Evolutionary conservation across 495 filamentous ascomycete genomes (phyloP), one percentile per base, ranked within the genome.

Genomic region (Daldinia bambusicola): DNA sequence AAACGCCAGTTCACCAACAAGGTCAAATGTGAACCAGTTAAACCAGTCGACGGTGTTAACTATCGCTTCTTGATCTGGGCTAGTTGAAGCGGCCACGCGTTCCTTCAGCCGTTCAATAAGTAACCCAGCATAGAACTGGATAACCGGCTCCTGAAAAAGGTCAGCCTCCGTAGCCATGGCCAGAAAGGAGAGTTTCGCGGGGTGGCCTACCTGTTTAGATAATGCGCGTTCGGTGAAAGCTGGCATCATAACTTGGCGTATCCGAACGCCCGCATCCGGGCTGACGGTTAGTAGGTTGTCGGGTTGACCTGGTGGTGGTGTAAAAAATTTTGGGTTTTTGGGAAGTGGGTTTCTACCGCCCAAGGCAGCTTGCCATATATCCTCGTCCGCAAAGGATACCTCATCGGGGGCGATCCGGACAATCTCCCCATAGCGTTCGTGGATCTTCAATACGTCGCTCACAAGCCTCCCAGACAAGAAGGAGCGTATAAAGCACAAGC

Each of bases 381-480:
- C 69, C 10, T 69, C 65, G 13, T 73, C 74, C 2, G 65, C 61
- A 55, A 76, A 74, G 0, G 85, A 84, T 56, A 89, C 76, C 70
- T 89, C 87, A 30, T 85, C 82, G 0, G 87, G 88, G 0, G 81
- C 84, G 5, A 88, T 79, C 63, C 88, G 80, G 14, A 90, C 80
- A 32, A 89, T 78, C 18, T 84, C 82, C 6, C 88, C 87, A 38
- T 85, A 80, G 55, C 76, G 80, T 40, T 79, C 76, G 75, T 90
- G 88, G n/a, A 81, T 63, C 9, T 70, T 70, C 52, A 77, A 66
- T 51, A 36, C 34, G 34, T 77, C 70, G 51, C 73, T 66, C 32
- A 75, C 61, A 53, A 78, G 52, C 16, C 63, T 74, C 7, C 76
- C 78, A 56, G 40, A 51, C 16, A 76, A 13, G 12, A 77, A 61